Conservation (phyloP, 768 basidiomycete genomes). For the Lactarius hatsudake region DNA sequence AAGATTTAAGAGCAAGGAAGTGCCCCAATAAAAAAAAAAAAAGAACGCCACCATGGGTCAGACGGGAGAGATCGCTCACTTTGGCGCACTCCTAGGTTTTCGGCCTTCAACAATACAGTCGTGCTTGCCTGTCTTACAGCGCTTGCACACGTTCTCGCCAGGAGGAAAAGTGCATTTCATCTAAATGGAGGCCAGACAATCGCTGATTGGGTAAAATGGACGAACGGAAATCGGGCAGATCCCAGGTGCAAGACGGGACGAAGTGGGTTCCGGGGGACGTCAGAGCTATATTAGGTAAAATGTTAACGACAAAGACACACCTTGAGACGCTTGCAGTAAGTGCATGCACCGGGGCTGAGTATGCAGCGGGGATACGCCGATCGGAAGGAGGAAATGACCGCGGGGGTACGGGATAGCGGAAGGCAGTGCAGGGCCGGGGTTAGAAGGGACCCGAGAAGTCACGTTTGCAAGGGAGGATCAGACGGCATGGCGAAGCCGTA, state of each 20-base stretch:
- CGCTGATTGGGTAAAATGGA: conserved; percentile 11
- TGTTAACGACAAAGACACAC: conserved; percentile 41
- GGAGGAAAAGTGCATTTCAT: conserved; percentile 88
- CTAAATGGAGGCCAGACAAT: conserved; percentile 39
- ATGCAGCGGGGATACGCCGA: conserved; percentile 3
- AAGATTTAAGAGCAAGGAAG: conserved; percentile 32
- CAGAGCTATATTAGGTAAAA: background rate
- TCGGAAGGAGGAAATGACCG: conserved; percentile 3
- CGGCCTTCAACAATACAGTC: conserved; percentile 82
- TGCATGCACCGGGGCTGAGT: conserved; percentile 74
- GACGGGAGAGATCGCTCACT: conserved; percentile 52
- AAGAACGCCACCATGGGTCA: background rate
- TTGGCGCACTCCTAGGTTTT: conserved; percentile 73
- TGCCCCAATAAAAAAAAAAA: conserved; percentile 2
- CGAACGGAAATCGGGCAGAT: background rate
- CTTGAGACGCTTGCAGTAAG: conserved; percentile 86
- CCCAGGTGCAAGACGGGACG: background rate
- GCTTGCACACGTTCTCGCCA: conserved; percentile 70
- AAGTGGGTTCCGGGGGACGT: conserved; percentile 1
- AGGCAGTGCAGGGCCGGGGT: conserved; percentile 16
- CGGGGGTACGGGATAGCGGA: conserved; percentile 11
- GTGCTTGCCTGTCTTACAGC: conserved; percentile 71
- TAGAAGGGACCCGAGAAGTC: conserved; percentile 9
- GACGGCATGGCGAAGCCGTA: background rate
- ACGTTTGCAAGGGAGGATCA: background rate